Evolutionary conservation across 148 eudicot species (phyloP).

Genomic region (Persicaria tinctoria): DNA sequence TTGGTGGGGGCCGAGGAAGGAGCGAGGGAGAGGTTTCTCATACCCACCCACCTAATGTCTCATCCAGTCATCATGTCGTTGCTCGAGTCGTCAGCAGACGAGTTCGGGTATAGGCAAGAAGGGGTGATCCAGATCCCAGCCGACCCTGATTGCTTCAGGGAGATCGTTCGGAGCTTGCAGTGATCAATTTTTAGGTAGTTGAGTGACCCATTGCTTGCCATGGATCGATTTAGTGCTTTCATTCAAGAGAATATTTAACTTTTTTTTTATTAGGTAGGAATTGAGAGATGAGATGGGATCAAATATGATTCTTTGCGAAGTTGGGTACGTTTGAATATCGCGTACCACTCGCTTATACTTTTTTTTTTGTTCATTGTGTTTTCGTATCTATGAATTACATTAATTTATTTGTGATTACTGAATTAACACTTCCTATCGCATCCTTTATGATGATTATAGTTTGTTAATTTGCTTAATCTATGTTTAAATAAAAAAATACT

Average conservation of each 20-base stretch:
- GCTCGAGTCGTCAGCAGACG: slow-evolving; percentile 21
- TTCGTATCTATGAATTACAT: too few relatives aligned
- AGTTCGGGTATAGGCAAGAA: slow-evolving; percentile 20
- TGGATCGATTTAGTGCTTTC: too few relatives aligned
- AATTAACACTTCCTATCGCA: too few relatives aligned
- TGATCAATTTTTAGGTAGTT: not conserved
- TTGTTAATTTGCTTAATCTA: too few relatives aligned
- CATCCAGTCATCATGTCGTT: slow-evolving; percentile 17
- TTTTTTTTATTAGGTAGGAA: not conserved
- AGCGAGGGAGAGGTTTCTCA: slow-evolving; percentile 15
- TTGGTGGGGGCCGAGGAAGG: slow-evolving; percentile 15
- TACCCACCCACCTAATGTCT: slow-evolving; percentile 12
- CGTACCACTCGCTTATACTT: not conserved
- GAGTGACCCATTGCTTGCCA: not conserved
- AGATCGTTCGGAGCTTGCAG: slow-evolving; percentile 8
- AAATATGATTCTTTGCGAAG: not conserved
- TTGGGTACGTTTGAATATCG: not conserved
- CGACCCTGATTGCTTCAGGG: slow-evolving; percentile 13
- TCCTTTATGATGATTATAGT: too few relatives aligned
- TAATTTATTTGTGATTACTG: too few relatives aligned
- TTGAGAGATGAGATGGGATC: not conserved
- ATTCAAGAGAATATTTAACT: too few relatives aligned
- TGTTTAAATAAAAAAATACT: too few relatives aligned
- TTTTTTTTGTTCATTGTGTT: too few relatives aligned
- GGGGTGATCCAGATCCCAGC: slow-evolving; percentile 19